phyloP scores from a whole-genome alignment of 495 filamentous ascomycete genomes.

The Neurospora sp. region DNA sequence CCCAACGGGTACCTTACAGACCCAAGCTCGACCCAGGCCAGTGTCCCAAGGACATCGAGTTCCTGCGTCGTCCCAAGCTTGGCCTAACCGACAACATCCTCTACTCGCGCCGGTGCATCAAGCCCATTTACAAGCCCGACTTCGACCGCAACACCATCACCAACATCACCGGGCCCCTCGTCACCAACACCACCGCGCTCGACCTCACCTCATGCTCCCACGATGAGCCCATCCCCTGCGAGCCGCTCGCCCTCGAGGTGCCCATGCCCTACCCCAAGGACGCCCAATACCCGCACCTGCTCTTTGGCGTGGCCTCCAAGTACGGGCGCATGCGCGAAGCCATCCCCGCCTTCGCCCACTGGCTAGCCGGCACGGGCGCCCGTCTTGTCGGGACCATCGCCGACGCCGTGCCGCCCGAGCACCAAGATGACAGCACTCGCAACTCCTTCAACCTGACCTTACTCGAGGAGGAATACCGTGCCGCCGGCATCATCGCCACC shows the following conservation, averaged over 20 bases:
- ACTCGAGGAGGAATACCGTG: constrained; percentile 18
- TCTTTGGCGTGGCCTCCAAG: constrained; percentile 51
- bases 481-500: constrained; percentile 44
- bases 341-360: constrained; percentile 47
- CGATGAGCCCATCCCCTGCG: constrained; percentile 13
- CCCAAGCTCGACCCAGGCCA: constrained; percentile 2
- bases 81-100: constrained; percentile 25
- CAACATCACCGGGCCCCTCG: constrained; percentile 23
- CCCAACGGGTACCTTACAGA: not conserved
- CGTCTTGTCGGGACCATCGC: constrained; percentile 46
- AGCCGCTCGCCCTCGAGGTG: constrained; percentile 23
- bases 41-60: constrained; percentile 12
- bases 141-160: constrained; percentile 19
- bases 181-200: constrained; percentile 19
- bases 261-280: constrained; percentile 19
- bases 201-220: constrained; percentile 21
- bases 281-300: constrained; percentile 22
- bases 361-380: constrained; percentile 47
- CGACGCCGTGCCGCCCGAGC: constrained; percentile 24
- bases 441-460: constrained; percentile 10
- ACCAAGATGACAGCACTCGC: constrained; percentile 10
- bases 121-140: constrained; percentile 13
- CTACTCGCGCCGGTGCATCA: constrained; percentile 30
- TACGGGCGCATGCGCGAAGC: constrained; percentile 46
- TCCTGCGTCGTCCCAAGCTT: constrained; percentile 17